Evolutionary conservation across 176 grass and related monocot species (phyloP), one percentile per base, ranked within the genome.

Genomic region (Pontederia paniculata): DNA sequence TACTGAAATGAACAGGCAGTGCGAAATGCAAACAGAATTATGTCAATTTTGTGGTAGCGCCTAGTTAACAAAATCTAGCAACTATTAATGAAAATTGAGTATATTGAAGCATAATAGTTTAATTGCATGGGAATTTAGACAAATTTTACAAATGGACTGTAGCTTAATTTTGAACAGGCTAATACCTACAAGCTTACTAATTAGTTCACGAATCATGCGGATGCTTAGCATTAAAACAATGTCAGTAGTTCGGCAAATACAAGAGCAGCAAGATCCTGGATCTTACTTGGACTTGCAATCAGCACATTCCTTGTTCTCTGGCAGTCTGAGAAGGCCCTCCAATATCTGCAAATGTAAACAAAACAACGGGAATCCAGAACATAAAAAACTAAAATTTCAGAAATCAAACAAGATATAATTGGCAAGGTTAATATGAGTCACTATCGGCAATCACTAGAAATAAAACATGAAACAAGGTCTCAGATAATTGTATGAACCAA

Each of bases 291-390:
- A 52, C 37, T 67, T 67, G 64, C 64, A 67, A 53, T 67, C 64
- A 52, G 64, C 64, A 67, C 64, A 67, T 67, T 67, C 64, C 64
- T 43, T 67, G 17, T 67, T 67, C 31, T 67, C 64, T 21, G 64
- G 64, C 37, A 67, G 37, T 67, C 44, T 67, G 50, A 67, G 64
- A 67, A 67, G 64, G 8, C 64, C 64, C 49, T 54, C 64, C 28
- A 67, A 67, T 54, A 67, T 22, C 64, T 67, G 64, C 61, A 48
- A 67, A 54, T 44, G 14, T 11, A 3, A 14, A 6, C 60, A 47
- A 14, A 22, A 63, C 22, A 23, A 14, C 22, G 17, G 45, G 19
- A 63, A 18, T 47, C 21, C 9, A 22, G 5, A 15, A 53, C 17
- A 53, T 14, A 52, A 19, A 22, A 12, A 23, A 63, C 23, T 11